These are phyloP conservation scores for Lachnellula cervina DNA, from an alignment of 2,329 filamentous ascomycete species.

Conservation along the genomic window DNA sequence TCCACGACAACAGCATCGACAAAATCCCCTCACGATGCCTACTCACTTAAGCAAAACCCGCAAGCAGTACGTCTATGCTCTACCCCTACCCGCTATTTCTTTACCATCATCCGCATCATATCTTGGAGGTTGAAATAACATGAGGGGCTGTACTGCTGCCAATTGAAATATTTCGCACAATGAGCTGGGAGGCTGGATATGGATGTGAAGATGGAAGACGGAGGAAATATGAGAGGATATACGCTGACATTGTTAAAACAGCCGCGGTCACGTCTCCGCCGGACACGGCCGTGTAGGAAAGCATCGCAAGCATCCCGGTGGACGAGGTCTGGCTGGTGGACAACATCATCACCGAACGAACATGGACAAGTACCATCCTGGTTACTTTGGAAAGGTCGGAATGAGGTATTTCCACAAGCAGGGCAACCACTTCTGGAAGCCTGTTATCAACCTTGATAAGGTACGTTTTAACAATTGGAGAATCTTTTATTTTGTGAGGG, in stretches of 20 bases:
- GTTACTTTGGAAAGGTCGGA: constrained; percentile 98
- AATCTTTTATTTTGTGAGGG: neutral
- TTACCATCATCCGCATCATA: neutral
- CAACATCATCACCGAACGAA: constrained; percentile 98
- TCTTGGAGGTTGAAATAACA: neutral
- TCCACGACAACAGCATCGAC: constrained; percentile 23
- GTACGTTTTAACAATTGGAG: constrained; percentile 43
- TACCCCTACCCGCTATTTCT: constrained; percentile 1
- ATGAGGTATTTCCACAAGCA: constrained; percentile 97
- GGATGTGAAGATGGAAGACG: neutral
- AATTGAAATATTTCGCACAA: neutral
- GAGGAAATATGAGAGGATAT: constrained; percentile 6
- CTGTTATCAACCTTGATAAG: constrained; percentile 98
- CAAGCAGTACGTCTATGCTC: constrained; percentile 60
- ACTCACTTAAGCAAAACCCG: constrained; percentile 71
- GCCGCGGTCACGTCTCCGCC: constrained; percentile 96
- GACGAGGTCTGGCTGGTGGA: constrained; percentile 91
- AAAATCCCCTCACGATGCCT: constrained; percentile 56
- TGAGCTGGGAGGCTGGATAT: neutral
- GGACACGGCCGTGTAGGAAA: constrained; percentile 98
- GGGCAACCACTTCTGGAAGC: constrained; percentile 96
- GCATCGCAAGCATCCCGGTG: constrained; percentile 88
- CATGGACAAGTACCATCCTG: constrained; percentile 88
- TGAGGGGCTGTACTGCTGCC: too few relatives aligned
- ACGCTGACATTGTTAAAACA: constrained; percentile 36